Percentiles rank a stretch among this genome's conserved stretches.
These are phyloP conservation scores for Naganishia liquefaciens DNA, from an alignment of 1,284 basidiomycete species.

Conservation along the genomic window DNA sequence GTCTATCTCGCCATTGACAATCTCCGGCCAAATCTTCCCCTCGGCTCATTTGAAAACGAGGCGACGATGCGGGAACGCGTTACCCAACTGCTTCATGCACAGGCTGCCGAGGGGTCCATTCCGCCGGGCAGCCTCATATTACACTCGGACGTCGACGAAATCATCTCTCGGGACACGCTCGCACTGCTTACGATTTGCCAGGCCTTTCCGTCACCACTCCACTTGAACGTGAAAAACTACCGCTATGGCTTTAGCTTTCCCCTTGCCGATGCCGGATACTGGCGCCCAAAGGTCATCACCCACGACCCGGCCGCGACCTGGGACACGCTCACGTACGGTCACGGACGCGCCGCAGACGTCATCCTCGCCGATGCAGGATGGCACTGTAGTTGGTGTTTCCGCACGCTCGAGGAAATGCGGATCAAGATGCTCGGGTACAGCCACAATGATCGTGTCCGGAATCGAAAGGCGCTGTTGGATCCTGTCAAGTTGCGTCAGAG, in stretches of 20 bases:
- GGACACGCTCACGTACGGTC: conserved; percentile 57
- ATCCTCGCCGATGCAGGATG: conserved; percentile 64
- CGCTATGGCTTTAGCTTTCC: conserved; percentile 68
- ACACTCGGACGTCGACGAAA: conserved; percentile 71
- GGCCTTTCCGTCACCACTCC: conserved; percentile 59
- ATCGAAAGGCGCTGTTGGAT: conserved; percentile 29
- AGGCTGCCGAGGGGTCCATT: conserved; percentile 15
- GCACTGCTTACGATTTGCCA: conserved; percentile 63
- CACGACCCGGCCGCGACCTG: conserved; percentile 56
- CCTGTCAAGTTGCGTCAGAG: conserved; percentile 30
- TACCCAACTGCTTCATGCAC: conserved; percentile 7
- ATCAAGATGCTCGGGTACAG: conserved; percentile 42
- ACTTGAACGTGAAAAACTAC: conserved; percentile 67
- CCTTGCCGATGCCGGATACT: conserved; percentile 55
- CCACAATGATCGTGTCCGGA: conserved; percentile 41
- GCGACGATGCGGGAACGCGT: conserved; percentile 47
- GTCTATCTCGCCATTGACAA: conserved; percentile 32
- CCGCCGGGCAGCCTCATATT: conserved; percentile 56
- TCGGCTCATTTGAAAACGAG: conserved; percentile 55
- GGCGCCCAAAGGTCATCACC: conserved; percentile 61
- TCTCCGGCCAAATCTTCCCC: conserved; percentile 40
- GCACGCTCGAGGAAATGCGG: conserved; percentile 38
- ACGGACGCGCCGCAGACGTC: conserved; percentile 53
- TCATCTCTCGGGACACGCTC: conserved; percentile 63
- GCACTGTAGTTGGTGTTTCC: conserved; percentile 52